Base-by-base conservation (phyloP, 768 basidiomycete genomes). In the Antrodiella citrinella region DNA sequence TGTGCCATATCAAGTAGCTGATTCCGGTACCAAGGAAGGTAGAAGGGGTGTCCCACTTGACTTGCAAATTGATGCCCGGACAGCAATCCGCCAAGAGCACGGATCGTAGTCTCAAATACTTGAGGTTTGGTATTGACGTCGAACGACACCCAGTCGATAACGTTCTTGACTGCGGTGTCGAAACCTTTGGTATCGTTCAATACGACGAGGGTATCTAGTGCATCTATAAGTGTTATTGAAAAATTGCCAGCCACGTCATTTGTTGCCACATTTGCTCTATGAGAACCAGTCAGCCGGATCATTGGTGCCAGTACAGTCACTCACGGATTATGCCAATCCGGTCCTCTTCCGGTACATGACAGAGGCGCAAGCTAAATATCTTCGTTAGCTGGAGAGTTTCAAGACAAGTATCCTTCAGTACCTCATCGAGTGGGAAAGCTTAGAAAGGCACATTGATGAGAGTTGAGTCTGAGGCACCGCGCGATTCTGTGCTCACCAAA, bases 161-260 rank as follows among this genome's bases (percentile, higher is more conserved):
- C 79, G 54, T 87, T 80, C 52, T 78, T 80, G 47, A 98, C 84
- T 2, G 91, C 93, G n/a, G 71, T 71, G 59, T 90, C 86, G 60
- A 96, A 97, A 4, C 84, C 88, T 46, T 70, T 60, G 20, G 76
- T 78, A 60, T 94, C 89, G 56, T 81, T 76, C 26, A 94, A 74
- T n/a, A 97, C 77, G n/a, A 94, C 84, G 7, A 99, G 69, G 0
- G 93, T 86, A 59, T 96, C 94, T 45, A 98, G 70, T 1, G 86
- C 82, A 55, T 91, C 88, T 43, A 91, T 73, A 4, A 91, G 74
- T 0, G 89, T 91, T 12, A 91, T 65, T 19, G 91, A 92, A 65
- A 86, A 96, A 67, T 97, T 96, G 39, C 94, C 93, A 21, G 88
- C 83, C 53, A 99, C 93, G 61, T 98, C 95, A 61, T 98, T 98